Evolutionary conservation across 371 early-diverging fungal genomes (phyloP).

Genomic region (Batkoa obscura): DNA sequence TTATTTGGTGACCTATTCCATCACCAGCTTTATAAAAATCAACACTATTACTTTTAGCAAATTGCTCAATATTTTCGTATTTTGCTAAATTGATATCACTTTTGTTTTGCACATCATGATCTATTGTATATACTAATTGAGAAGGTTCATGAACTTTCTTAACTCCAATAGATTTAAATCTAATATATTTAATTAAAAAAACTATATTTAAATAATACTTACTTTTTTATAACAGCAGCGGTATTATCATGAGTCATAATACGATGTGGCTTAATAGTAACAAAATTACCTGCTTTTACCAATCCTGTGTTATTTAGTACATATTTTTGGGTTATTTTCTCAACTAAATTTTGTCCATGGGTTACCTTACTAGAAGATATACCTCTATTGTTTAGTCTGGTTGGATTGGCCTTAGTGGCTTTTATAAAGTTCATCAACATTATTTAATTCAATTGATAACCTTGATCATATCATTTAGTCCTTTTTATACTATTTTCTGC

Average conservation of each 20-base stretch:
- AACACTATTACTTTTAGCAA: conserved; percentile 63
- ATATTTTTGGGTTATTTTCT: neutral
- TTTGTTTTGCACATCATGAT: conserved; percentile 93
- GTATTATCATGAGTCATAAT: conserved; percentile 94
- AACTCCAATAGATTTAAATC: conserved; percentile 79
- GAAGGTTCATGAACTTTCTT: conserved; percentile 46
- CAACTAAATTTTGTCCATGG: neutral
- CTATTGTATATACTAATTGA: conserved; percentile 87
- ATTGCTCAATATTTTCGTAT: conserved; percentile 61
- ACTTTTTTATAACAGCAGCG: conserved; percentile 81
- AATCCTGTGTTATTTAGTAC: no score
- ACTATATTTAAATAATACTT: conserved; percentile 9
- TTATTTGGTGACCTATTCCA: conserved; percentile 92
- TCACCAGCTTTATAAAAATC: conserved; percentile 89
- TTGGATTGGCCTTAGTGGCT: no score
- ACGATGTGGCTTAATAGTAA: conserved; percentile 75
- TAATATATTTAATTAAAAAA: conserved; percentile 13
- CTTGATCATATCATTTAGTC: no score
- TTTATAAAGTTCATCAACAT: no score
- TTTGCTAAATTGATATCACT: conserved; percentile 66
- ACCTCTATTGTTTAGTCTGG: no score
- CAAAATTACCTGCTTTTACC: conserved; percentile 93
- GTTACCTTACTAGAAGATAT: no score
- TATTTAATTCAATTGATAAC: no score
- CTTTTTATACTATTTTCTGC: no score